Percentiles rank a stretch among this genome's conserved stretches.
phyloP scores from a whole-genome alignment of 208 protist genomes.

The Trypanosoma lewisi region DNA sequence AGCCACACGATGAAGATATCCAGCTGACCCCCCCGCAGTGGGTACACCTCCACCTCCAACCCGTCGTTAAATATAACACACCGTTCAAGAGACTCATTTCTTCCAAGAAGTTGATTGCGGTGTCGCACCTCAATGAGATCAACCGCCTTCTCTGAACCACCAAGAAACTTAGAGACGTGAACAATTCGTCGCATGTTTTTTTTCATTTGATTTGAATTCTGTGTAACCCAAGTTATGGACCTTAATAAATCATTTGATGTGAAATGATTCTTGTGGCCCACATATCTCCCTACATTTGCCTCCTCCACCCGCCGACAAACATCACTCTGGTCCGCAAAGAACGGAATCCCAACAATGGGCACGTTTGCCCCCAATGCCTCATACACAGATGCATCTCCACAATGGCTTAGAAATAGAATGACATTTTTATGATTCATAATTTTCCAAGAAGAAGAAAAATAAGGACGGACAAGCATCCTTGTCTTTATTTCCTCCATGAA shows the following conservation, averaged over 20 bases:
- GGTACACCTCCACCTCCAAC: not conserved
- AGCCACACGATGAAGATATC: slow-evolving; percentile 2
- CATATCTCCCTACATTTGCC: slow-evolving; percentile 32
- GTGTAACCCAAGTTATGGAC: slow-evolving; percentile 21
- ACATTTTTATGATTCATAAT: slow-evolving; percentile 52
- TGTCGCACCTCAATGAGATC: slow-evolving; percentile 48
- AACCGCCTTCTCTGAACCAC: slow-evolving; percentile 37
- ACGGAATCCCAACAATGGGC: slow-evolving; percentile 43
- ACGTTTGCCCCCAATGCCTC: slow-evolving; percentile 43
- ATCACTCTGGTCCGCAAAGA: slow-evolving; percentile 53
- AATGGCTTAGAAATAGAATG: slow-evolving; percentile 45
- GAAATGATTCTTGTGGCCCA: slow-evolving; percentile 33
- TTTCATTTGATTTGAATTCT: slow-evolving; percentile 6
- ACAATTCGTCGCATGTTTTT: slow-evolving; percentile 28
- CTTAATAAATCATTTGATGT: slow-evolving; percentile 27
- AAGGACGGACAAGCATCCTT: slow-evolving; percentile 9
- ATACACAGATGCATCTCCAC: slow-evolving; percentile 43
- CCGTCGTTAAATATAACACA: slow-evolving; percentile 21
- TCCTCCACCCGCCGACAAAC: slow-evolving; percentile 57
- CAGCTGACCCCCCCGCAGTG: not conserved
- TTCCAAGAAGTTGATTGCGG: slow-evolving; percentile 42
- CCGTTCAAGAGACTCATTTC: slow-evolving; percentile 27
- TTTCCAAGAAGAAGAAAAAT: slow-evolving; percentile 30
- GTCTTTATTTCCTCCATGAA: slow-evolving; percentile 2
- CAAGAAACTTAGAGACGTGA: slow-evolving; percentile 26